Conservation (phyloP, 2,329 filamentous ascomycete species). For the Fusarium anguioides region DNA sequence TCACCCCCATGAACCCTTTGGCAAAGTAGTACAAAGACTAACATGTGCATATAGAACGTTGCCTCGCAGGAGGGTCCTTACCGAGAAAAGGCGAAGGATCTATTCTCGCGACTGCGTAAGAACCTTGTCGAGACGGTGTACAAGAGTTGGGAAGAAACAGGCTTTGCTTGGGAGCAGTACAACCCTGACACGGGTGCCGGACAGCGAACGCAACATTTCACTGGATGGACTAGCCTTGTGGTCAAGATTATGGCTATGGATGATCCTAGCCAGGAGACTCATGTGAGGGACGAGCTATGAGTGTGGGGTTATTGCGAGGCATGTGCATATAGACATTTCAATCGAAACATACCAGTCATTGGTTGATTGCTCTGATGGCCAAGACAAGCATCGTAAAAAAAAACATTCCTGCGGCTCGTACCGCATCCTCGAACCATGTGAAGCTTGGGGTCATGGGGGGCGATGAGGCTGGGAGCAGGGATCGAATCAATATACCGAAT, state of each 20-base stretch:
- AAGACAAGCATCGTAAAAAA: conserved; percentile 21
- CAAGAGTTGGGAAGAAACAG: conserved; percentile 87
- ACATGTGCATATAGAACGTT: conserved; percentile 63
- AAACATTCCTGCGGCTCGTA: conserved; percentile 15
- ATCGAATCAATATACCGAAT: conserved; percentile 25
- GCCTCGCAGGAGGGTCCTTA: conserved; percentile 75
- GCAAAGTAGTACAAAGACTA: conserved; percentile 12
- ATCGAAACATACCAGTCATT: conserved; percentile 1
- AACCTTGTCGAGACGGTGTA: conserved; percentile 93
- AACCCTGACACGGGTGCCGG: conserved; percentile 91
- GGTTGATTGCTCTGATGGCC: not conserved
- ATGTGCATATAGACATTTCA: conserved; percentile 14
- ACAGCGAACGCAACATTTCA: conserved; percentile 98
- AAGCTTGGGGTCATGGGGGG: conserved; percentile 6
- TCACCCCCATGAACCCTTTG: conserved; percentile 36
- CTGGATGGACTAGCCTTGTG: conserved; percentile 97
- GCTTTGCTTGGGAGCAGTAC: conserved; percentile 99
- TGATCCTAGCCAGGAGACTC: conserved; percentile 61
- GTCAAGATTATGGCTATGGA: conserved; percentile 98
- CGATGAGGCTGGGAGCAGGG: not conserved
- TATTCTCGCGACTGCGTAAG: conserved; percentile 81
- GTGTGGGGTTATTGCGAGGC: not conserved
- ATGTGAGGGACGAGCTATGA: conserved; percentile 62
- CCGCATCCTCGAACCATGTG: conserved; percentile 33
- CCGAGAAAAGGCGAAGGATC: conserved; percentile 71